Base-by-base conservation (phyloP, 805 yeast genomes). In the Cyberlindnera sargentensis region DNA sequence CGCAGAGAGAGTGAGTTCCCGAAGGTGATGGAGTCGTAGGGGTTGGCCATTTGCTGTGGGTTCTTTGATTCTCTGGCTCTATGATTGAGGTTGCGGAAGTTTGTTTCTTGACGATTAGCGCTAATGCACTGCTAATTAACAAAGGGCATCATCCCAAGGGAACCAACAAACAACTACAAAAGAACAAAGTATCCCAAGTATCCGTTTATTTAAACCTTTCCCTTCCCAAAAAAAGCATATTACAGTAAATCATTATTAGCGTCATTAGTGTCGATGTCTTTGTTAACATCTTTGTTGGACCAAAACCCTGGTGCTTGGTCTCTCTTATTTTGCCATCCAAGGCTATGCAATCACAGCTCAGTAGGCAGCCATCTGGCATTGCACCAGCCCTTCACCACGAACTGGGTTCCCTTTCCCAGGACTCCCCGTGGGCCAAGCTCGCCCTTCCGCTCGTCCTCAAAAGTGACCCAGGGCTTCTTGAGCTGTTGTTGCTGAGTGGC, bases 1-100 rank as follows among this genome's bases (percentile, higher is more conserved):
- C 93, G 68, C 36, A 91, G 63, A 42, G 93, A 83, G 43, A 91
- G 76, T 23, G 95, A 76, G 52, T 84, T 82, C 34, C 87, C 95
- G 62, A 88, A 86, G 1, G 93, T 84, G 9, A 75, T 63, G 9
- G 86, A 72, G 15, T 60, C 59, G 45, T 54, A 67, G 73, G 68
- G 24, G 24, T 36, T 24, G 33, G 27, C 26, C 26, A 15, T 5
- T 2, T 28, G 25, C n/a, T 36, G 39, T 28, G 2, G 25, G n/a
- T 36, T 15, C 4, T 8, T 34, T 20, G 6, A 23, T 34, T 20
- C 11, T n/a, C 24, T n/a, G 26, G 20, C 23, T 34, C 7, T 34
- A 34, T 34, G n/a, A 15, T 32, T 23, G 23, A 20, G 20, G 20
- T 15, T 15, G 20, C 20, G 20, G 20, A 15, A 15, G 20, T 15